Conservation (phyloP, 1,284 basidiomycete species). For the Wolfiporia cocos region DNA sequence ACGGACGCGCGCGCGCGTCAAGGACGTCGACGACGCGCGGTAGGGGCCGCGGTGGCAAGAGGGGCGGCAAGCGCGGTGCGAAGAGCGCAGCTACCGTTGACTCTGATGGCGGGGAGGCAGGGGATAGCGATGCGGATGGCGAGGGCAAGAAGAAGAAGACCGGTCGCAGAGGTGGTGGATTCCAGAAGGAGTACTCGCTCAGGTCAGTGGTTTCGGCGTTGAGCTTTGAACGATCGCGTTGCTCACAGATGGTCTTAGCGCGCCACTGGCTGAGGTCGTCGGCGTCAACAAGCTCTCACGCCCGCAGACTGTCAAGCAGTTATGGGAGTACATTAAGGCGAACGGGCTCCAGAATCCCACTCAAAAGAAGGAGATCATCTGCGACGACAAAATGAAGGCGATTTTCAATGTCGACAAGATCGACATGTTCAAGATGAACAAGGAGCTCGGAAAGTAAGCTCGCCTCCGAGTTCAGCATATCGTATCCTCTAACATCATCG, state of each 20-base stretch:
- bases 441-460: constrained; percentile 71
- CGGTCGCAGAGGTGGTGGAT: constrained; percentile 43
- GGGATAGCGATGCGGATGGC: constrained; percentile 37
- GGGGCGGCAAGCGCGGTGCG: constrained; percentile 30
- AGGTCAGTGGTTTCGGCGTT: constrained; percentile 52
- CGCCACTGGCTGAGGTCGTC: constrained; percentile 56
- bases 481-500: too few relatives aligned
- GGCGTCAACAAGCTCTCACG: constrained; percentile 62
- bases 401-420: constrained; percentile 76
- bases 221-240: not conserved
- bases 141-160: constrained; percentile 27
- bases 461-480: too few relatives aligned
- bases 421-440: constrained; percentile 87
- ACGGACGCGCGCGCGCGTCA: constrained; percentile 50
- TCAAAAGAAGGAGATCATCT: constrained; percentile 78
- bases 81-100: constrained; percentile 53
- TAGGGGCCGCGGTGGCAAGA: constrained; percentile 36
- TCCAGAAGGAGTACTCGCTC: constrained; percentile 70
- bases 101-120: constrained; percentile 46
- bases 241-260: constrained; percentile 31
- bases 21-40: constrained; percentile 24
- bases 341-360: constrained; percentile 75
- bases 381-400: constrained; percentile 61
- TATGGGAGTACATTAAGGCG: constrained; percentile 82
- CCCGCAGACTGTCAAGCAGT: constrained; percentile 82